A percentile compares a stretch with the other conserved stretches of the same genome.
These are phyloP conservation scores for Botrytis elliptica DNA, from an alignment of 2,329 filamentous ascomycete genomes.

Conservation along the genomic window DNA sequence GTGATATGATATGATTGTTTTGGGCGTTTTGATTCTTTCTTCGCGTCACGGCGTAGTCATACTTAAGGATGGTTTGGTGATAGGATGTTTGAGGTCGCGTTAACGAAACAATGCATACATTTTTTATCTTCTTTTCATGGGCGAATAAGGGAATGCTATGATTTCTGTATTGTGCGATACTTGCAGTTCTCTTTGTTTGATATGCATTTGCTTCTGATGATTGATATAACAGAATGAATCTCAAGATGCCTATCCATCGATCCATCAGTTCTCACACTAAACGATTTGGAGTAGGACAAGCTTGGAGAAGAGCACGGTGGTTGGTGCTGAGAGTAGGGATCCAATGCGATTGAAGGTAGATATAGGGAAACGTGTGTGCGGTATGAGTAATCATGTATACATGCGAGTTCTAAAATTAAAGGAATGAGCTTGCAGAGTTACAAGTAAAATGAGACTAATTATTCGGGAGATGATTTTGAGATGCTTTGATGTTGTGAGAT, in stretches of 20 bases:
- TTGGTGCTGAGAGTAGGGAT: not conserved
- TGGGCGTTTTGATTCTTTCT: constrained; percentile 1
- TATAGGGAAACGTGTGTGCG: not conserved
- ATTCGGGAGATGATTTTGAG: not conserved
- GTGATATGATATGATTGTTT: not conserved
- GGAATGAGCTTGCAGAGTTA: not conserved
- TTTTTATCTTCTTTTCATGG: not conserved
- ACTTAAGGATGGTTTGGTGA: not conserved
- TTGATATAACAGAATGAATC: not conserved
- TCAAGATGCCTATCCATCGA: too few relatives aligned
- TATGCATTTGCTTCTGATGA: not conserved
- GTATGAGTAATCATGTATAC: not conserved
- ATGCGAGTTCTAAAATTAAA: not conserved
- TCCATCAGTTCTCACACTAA: not conserved
- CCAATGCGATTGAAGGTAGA: not conserved
- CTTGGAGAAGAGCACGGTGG: not conserved
- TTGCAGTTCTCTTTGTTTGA: not conserved
- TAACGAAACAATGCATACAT: not conserved
- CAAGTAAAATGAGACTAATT: not conserved
- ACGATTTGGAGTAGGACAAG: not conserved
- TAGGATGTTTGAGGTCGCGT: not conserved
- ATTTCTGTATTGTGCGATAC: not conserved
- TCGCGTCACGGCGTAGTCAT: not conserved
- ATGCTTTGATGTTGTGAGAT: not conserved
- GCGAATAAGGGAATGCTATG: not conserved